Base-by-base conservation (phyloP, 148 eudicot species). In the Rhododendron molle region DNA sequence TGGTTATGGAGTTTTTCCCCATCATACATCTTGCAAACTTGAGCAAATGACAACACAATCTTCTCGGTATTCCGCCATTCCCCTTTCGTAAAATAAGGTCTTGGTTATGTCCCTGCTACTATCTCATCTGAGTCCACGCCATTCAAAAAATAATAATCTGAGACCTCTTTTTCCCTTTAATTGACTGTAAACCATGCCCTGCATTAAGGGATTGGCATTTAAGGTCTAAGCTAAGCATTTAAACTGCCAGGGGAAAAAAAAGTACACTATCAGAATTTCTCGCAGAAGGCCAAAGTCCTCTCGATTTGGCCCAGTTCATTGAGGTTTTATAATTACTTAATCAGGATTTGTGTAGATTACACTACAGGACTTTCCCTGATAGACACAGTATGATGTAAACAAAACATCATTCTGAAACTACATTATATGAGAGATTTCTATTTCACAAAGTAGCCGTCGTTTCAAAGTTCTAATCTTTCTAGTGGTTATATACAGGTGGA, bases 401-500 rank as follows among this genome's bases (percentile, higher is more conserved):
- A 58, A 80, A 26, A 32, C 47, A n/a, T 18, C 7, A 60, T 38
- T 82, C 23, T 16, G 16, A 81, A 38, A 62, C 47, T 78, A 34
- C 65, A 44, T 78, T 36, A 79, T 46, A 40, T 78, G 78, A 11
- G 23, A 49, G 71, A n/a, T 52, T 81, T 80, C 32, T 81, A 38
- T 58, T 81, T 6, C 84, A 65, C 52, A 62, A 12, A 36, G 54
- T 20, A 72, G 52, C n/a, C 0, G 7, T 73, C 49, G 26, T 71
- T 52, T 72, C 23, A 47, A 44, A 34, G 14, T 69, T 49, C 15
- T 50, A 71, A 67, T 69, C 47, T 81, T 23, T 50, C 36, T 21
- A 43, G 54, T 79, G 86, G 32, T 38, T 49, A 18, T 74, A 54
- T 73, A 50, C 89, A 97, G 99, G 96, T 94, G 87, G 98, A 95